phyloP scores from a whole-genome alignment of 805 yeast genomes.

The Yamadazyma endophytica region DNA sequence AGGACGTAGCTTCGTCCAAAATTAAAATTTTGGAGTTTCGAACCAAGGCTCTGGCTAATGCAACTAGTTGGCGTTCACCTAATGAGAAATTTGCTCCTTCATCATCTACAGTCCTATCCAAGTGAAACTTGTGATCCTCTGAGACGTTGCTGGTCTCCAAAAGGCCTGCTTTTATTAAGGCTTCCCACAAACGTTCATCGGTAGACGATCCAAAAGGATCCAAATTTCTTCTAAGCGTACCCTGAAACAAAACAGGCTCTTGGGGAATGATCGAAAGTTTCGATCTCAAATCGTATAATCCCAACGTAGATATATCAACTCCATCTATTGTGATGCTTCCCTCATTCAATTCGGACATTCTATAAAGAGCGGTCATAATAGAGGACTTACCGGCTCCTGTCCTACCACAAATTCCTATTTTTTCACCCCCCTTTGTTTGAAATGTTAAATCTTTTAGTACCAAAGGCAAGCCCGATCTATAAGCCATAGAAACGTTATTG shows the following conservation, averaged over 20 bases:
- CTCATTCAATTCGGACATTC: constrained; percentile 46
- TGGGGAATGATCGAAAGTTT: constrained; percentile 66
- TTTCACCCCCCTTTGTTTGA: constrained; percentile 52
- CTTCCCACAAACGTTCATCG: constrained; percentile 54
- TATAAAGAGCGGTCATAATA: constrained; percentile 59
- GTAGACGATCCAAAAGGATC: constrained; percentile 54
- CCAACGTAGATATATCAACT: constrained; percentile 47
- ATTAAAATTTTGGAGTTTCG: too few species aligned
- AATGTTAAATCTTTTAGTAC: constrained; percentile 47
- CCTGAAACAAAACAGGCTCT: constrained; percentile 63
- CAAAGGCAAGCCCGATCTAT: constrained; percentile 57
- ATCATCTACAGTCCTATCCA: too few species aligned
- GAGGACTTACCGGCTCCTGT: constrained; percentile 84
- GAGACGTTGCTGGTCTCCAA: too few species aligned
- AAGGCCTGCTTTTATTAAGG: constrained; percentile 53
- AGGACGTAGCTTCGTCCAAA: too few species aligned
- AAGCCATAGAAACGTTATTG: constrained; percentile 47
- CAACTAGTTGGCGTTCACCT: too few species aligned
- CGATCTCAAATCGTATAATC: constrained; percentile 51
- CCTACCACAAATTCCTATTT: constrained; percentile 82
- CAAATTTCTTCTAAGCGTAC: constrained; percentile 52
- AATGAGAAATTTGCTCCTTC: too few species aligned
- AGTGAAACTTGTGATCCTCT: too few species aligned
- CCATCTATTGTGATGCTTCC: constrained; percentile 56
- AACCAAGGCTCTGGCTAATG: too few species aligned